phyloP scores from a whole-genome alignment of 2,329 filamentous ascomycete genomes.

The Ophioceras dolichostomum region DNA sequence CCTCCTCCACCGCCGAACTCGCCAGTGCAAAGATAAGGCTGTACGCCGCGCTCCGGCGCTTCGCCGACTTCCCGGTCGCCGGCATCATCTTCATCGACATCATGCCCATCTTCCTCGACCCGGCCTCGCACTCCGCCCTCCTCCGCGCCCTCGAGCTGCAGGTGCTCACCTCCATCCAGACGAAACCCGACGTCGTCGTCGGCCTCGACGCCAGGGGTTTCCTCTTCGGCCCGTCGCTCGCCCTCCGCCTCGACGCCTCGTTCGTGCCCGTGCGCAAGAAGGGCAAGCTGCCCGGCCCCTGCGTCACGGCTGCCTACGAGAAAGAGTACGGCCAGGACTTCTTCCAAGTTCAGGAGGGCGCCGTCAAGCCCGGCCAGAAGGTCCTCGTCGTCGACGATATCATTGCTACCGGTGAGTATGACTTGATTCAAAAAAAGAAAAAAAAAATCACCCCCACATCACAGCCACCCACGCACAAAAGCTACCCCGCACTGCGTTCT shows the following conservation, averaged over 20 bases:
- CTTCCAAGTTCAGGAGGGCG: conserved; percentile 90
- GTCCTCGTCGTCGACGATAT: conserved; percentile 95
- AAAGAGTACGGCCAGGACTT: conserved; percentile 95
- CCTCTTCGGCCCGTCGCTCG: conserved; percentile 84
- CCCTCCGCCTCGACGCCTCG: conserved; percentile 65
- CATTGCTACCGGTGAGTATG: conserved; percentile 79
- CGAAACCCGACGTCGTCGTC: conserved; percentile 77
- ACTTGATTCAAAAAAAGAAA: background rate
- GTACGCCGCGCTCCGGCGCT: conserved; percentile 65
- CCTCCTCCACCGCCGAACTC: conserved; percentile 52
- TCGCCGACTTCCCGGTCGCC: conserved; percentile 80
- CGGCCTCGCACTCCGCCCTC: conserved; percentile 60
- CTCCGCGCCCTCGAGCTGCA: conserved; percentile 79
- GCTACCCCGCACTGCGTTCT: background rate
- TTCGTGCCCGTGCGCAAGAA: conserved; percentile 93
- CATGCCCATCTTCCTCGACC: conserved; percentile 83
- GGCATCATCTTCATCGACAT: conserved; percentile 98
- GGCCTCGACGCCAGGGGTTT: conserved; percentile 92
- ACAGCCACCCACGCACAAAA: too few species aligned
- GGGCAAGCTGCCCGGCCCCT: conserved; percentile 89
- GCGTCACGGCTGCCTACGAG: conserved; percentile 72
- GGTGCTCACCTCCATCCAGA: conserved; percentile 37
- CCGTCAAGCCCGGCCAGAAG: conserved; percentile 74
- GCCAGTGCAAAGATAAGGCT: conserved; percentile 59
- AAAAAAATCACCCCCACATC: too few species aligned